Evolutionary conservation across 805 yeast genomes (phyloP), one percentile per base, ranked within the genome.

Genomic region (Yarrowia sp.): DNA sequence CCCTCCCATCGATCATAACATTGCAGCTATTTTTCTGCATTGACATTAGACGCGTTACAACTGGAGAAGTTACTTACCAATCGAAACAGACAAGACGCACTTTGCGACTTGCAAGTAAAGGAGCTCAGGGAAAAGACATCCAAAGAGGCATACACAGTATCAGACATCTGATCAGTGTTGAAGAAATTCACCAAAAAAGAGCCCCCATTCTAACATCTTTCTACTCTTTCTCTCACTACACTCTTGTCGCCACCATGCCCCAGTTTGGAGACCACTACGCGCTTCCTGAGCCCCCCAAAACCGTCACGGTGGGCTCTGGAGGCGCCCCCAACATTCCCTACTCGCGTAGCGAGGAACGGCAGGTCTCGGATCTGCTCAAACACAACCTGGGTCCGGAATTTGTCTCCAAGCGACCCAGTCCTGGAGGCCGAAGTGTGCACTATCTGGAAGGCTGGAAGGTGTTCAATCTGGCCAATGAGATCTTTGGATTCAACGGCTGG

Each of bases 401-500:
- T 64, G 68, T 78, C 36, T 71, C 89, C 61, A 81, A 81, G 36
- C 78, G 92, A 15, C 86, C 88, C 13, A 90, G 88, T 0, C 88
- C 87, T 1, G 90, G 89, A 0, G 78, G 79, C 5, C 69, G 70
- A 34, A 72, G 75, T 17, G 87, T 88, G 30, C 84, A 85, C 36
- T 89, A 90, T 73, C 76, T 90, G 44, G 93, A 89, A 74, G 94
- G 92, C 2, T 87, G 90, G 89, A 86, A 83, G 73, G 91, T 86
- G 10, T 81, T 89, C 65, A 83, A 84, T 71, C 79, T 89, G 47
- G 94, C 95, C 50, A 89, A 89, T 74, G 89, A 87, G 72, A 83
- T 89, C 2, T 89, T 89, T 78, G 93, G 94, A 0, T 89, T 87
- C 72, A 87, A 89, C 74, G 94, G 94, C 9, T 89, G 95, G 95